Evolutionary conservation across 495 filamentous ascomycete species (phyloP), one percentile per base, ranked within the genome.

Genomic region (Penicillium roqueforti): DNA sequence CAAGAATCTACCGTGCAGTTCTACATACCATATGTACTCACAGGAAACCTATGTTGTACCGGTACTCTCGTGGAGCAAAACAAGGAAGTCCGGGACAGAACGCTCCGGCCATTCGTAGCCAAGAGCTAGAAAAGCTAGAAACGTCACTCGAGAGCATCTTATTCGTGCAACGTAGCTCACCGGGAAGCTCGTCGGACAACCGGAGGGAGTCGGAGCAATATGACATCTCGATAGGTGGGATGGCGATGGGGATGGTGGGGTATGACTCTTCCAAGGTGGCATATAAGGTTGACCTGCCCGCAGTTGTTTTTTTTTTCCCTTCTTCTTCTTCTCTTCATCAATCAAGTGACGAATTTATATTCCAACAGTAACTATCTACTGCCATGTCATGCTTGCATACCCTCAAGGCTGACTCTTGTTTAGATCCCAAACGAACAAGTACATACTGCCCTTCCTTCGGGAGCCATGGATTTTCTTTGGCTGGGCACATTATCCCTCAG

Each of bases 401-500:
- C 20, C 25, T 23, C 54, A 50, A 44, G 25, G 56, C 65, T 68
- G 32, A 68, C 60, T 39, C 9, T 53, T 25, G 22, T 40, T 18
- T 46, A 58, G 51, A 58, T 51, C 41, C 37, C 28, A 45, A 56
- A 37, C 53, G 55, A 37, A 50, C 26, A 65, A 59, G 64, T 67
- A 67, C 61, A 65, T 58, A 55, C 26, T 53, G 58, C 61, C 61
- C 51, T 54, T 51, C 61, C 37, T 40, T 68, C 63, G 73, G 71
- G 70, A 77, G 72, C 60, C 68, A 72, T 75, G 71, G 58, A 65
- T 55, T 59, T 44, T 54, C 68, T 76, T 70, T 68, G 60, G 67
- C 64, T 69, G 67, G 68, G 54, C 58, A 59, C 47, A 61, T 70
- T 66, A 65, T 70, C 61, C 55, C 54, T 63, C 47, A 61, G 63